Evolutionary conservation across 1,284 basidiomycete genomes (phyloP), one percentile per base, ranked within the genome.

Genomic region (Melampsora americana): DNA sequence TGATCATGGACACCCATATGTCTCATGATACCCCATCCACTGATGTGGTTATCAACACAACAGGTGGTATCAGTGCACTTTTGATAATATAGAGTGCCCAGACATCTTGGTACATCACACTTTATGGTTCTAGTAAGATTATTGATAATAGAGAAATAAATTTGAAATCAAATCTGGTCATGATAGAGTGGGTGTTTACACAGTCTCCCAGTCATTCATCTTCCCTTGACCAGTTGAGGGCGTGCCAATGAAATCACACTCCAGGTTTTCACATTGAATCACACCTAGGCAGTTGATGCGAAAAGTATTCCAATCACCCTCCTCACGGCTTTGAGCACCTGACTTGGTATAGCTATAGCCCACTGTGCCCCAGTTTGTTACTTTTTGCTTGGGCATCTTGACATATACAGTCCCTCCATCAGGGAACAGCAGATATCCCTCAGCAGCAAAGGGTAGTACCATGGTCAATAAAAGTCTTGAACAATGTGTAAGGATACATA

Each of bases 391-490:
- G 1, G 66, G 66, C 5, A 12, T 16, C n/a, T 30, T 23, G 14
- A 67, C 44, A 50, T 50, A 67, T 7, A 28, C 28, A 14, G 66
- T 67, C 28, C 14, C 7, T 9, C 66, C 42, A 14, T 67, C 53
- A 4, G 66, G 66, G 44, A 50, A 67, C 16, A 67, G 26, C 32
- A 42, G 66, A 28, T 66, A 66, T 11, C 39, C 39, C 16, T 66
- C 65, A 42, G 7, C 2, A 28, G n/a, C 44, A 12, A 26, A 65
- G 32, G 4, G 23, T 65, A 23, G 32, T 39, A 32, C 30, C 62
- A 65, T 65, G 30, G 20, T 65, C 62, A n/a, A 66, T 66, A 35
- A 20, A 46, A 3, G 65, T 66, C 35, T 65, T 20, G n/a, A 32
- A 65, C 12, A 3, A n/a, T 11, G 16, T n/a, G n/a, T n/a, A n/a